Base-by-base conservation (phyloP, 139 green algal species). In the Chlamydomonas applanata region DNA sequence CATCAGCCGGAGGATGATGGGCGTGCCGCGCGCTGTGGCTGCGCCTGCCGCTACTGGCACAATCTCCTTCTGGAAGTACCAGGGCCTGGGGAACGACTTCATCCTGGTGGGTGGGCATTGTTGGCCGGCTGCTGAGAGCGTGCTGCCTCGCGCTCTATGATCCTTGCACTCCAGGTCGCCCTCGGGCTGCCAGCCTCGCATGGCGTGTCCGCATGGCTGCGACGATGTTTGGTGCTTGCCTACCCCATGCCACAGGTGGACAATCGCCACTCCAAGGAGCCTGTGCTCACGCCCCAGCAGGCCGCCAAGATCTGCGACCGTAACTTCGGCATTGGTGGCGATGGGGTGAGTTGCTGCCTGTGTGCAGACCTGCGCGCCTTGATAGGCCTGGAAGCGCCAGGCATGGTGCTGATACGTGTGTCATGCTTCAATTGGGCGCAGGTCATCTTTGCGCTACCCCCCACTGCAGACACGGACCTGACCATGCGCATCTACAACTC, bases 21-120 rank as follows among this genome's bases (percentile, higher is more conserved):
- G 54, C 54, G 54, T 60, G 66, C 27, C 7, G 45, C 70, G 29
- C 33, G 3, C 44, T 19, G 35, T 40, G 35, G 70, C 34, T 0
- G 52, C 27, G 1, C 25, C 25, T 34, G 71, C 19, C 29, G 62
- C 11, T 46, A 7, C 56, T 70, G 76, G 62, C 4, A 30, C 75
- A 0, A 27, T 85, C 0, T 25, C n/a, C 0, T 99, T 99, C 79
- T 75, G 59, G 17, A 99, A 99, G 87, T 99, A 98, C 77, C 96
- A 99, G 59, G 96, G 96, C 5, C 79, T 99, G 1, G 96, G 96
- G 34, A 99, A 99, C 78, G 96, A 99, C 83, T 99, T 99, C 78
- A 94, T 99, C 62, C 80, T 99, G 83, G 91, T 93, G 52, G 45
- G 85, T 68, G 17, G 19, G 14, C 35, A n/a, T n/a, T n/a, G n/a